Evolutionary conservation across 495 filamentous ascomycete genomes (phyloP).

Genomic region (Tuber calosporum): DNA sequence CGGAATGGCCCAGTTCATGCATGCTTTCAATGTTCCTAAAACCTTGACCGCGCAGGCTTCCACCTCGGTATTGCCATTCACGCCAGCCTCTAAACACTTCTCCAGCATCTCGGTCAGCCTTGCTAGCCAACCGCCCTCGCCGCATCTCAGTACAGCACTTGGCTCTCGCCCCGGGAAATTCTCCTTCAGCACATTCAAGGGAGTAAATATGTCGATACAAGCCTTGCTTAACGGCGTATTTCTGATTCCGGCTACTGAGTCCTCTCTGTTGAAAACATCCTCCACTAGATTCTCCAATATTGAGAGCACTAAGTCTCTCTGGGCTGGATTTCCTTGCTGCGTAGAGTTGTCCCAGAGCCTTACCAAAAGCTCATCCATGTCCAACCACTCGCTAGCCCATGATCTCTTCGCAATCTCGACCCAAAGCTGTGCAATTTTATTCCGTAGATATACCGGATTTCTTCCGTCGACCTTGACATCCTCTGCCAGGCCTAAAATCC

Average conservation of each 20-base stretch:
- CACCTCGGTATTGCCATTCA: conserved; percentile 56
- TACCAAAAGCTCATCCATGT: conserved; percentile 82
- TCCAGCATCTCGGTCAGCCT: conserved; percentile 67
- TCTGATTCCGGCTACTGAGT: conserved; percentile 71
- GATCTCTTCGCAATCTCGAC: conserved; percentile 85
- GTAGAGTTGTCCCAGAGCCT: conserved; percentile 61
- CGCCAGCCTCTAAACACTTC: conserved; percentile 60
- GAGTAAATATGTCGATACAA: conserved; percentile 87
- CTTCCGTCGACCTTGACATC: conserved; percentile 52
- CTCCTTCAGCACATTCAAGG: conserved; percentile 63
- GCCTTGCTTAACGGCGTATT: conserved; percentile 76
- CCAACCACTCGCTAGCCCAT: conserved; percentile 84
- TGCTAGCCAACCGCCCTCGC: conserved; percentile 77
- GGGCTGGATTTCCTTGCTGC: conserved; percentile 36
- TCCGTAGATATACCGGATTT: conserved; percentile 78
- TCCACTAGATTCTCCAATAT: conserved; percentile 91
- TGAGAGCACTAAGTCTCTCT: conserved; percentile 56
- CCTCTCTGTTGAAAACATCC: conserved; percentile 85
- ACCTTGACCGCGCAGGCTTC: conserved; percentile 64
- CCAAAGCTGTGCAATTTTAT: conserved; percentile 94
- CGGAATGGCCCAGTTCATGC: conserved; percentile 75
- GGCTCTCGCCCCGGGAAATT: conserved; percentile 62
- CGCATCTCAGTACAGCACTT: conserved; percentile 57
- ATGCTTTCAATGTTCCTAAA: conserved; percentile 65
- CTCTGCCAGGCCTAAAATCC: conserved; percentile 72